Evolutionary conservation across 2,329 filamentous ascomycete species (phyloP).

Genomic region (Dryadomyces quercivorus): DNA sequence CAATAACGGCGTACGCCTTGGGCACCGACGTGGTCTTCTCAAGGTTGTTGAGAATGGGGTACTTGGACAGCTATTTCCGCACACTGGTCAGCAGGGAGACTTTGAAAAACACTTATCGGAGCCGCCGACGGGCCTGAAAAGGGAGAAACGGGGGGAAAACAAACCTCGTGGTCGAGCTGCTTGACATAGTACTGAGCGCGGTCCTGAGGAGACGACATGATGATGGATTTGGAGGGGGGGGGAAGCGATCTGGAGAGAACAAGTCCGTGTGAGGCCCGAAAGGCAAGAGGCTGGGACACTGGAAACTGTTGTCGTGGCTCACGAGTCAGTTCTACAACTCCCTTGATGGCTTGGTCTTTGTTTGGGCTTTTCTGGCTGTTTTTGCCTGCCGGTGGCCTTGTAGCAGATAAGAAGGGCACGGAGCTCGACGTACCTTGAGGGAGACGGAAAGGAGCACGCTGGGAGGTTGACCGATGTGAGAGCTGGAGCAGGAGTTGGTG

Average conservation of each 20-base stretch:
- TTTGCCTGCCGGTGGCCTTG: background rate
- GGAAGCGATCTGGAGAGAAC: background rate
- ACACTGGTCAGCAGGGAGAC: background rate
- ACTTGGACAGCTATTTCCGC: conserved; percentile 63
- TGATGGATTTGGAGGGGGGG: conserved; percentile 15
- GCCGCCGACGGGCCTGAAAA: background rate
- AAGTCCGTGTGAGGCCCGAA: background rate
- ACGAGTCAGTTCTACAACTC: background rate
- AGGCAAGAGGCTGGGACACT: background rate
- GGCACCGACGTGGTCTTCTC: conserved; percentile 74
- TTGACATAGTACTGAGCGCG: conserved; percentile 65
- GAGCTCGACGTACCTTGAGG: background rate
- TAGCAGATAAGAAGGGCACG: background rate
- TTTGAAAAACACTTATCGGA: background rate
- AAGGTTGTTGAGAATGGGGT: conserved; percentile 70
- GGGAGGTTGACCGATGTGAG: background rate
- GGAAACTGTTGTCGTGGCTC: background rate
- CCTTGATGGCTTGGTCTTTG: background rate
- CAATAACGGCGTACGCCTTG: conserved; percentile 75
- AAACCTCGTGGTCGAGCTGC: conserved; percentile 73
- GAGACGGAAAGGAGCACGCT: background rate
- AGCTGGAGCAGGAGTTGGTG: background rate
- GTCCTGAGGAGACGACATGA: conserved; percentile 64
- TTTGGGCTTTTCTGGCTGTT: background rate
- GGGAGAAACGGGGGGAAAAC: conserved; percentile 18